phyloP scores from a whole-genome alignment of 2,329 filamentous ascomycete genomes.

The Pseudophaeomoniella oleicola region DNA sequence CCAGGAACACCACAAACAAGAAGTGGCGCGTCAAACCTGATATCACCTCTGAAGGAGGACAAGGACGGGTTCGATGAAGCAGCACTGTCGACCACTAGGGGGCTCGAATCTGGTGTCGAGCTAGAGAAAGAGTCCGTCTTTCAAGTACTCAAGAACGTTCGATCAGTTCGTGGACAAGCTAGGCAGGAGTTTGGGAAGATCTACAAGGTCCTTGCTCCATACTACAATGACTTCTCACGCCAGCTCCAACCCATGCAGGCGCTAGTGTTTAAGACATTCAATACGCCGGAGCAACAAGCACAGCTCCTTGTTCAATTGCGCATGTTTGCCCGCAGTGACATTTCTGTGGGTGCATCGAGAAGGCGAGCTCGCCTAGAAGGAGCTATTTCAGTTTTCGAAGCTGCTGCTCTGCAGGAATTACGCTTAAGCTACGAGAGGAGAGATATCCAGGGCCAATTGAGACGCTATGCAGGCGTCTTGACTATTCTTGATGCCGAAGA shows the following conservation, averaged over 20 bases:
- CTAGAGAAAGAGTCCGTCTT: slow-evolving; percentile 52
- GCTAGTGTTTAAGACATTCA: slow-evolving; percentile 71
- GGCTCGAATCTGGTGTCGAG: slow-evolving; percentile 14
- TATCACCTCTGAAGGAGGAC: slow-evolving; percentile 18
- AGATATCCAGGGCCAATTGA: slow-evolving; percentile 82
- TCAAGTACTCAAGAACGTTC: slow-evolving; percentile 52
- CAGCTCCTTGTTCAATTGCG: slow-evolving; percentile 72
- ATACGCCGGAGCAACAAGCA: slow-evolving; percentile 79
- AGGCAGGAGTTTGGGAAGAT: slow-evolving; percentile 83
- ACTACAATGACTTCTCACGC: slow-evolving; percentile 66
- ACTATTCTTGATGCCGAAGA: slow-evolving; percentile 67
- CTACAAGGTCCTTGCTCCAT: slow-evolving; percentile 74
- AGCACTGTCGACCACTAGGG: slow-evolving; percentile 32
- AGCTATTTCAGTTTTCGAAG: slow-evolving; percentile 76
- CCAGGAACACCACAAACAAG: neutral
- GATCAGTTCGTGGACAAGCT: slow-evolving; percentile 70
- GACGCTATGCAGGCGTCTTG: slow-evolving; percentile 74
- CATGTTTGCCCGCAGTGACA: slow-evolving; percentile 68
- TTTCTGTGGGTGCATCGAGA: slow-evolving; percentile 55
- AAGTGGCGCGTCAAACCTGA: neutral
- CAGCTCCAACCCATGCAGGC: slow-evolving; percentile 56
- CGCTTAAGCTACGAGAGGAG: slow-evolving; percentile 80
- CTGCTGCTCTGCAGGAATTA: slow-evolving; percentile 79
- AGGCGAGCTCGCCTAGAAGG: slow-evolving; percentile 57
- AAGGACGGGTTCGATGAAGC: slow-evolving; percentile 72